Percentiles rank a stretch among this genome's conserved stretches.
These are phyloP conservation scores for Nissolia schottii DNA, from an alignment of 306 rosid genomes.

Conservation along the genomic window DNA sequence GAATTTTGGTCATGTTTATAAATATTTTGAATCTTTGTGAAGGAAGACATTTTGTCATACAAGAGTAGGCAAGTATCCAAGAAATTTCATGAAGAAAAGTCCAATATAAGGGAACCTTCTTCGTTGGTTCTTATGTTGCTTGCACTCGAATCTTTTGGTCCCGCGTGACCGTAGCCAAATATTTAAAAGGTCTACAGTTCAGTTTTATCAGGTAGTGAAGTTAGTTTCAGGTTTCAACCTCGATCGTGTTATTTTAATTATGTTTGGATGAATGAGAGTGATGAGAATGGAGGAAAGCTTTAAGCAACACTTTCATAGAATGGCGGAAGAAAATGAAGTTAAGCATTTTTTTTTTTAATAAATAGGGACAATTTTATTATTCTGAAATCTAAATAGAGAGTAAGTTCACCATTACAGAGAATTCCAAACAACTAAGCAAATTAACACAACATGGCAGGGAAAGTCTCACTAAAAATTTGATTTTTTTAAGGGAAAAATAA, in stretches of 20 bases:
- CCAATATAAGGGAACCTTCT: conserved; percentile 18
- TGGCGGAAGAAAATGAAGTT: background rate
- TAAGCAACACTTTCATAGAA: background rate
- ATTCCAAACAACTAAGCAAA: too few species aligned
- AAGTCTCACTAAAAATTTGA: too few species aligned
- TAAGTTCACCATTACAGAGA: too few species aligned
- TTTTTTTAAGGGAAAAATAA: too few species aligned
- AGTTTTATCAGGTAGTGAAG: background rate
- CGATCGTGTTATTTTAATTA: background rate
- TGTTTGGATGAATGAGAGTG: background rate
- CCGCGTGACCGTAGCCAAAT: background rate
- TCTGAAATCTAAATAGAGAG: too few species aligned
- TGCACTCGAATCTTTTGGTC: background rate
- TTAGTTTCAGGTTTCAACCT: background rate
- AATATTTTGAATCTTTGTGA: background rate
- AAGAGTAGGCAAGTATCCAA: background rate
- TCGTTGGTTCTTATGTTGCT: conserved; percentile 10
- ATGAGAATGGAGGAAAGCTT: too few species aligned
- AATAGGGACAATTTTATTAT: too few species aligned
- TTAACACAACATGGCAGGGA: too few species aligned
- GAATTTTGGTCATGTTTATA: background rate
- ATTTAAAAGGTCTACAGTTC: background rate
- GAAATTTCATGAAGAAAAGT: conserved; percentile 23
- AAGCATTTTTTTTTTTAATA: too few species aligned
- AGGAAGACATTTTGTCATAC: background rate